Evolutionary conservation across 257 asterid species (phyloP).

Genomic region (Haberlea rhodopensis): DNA sequence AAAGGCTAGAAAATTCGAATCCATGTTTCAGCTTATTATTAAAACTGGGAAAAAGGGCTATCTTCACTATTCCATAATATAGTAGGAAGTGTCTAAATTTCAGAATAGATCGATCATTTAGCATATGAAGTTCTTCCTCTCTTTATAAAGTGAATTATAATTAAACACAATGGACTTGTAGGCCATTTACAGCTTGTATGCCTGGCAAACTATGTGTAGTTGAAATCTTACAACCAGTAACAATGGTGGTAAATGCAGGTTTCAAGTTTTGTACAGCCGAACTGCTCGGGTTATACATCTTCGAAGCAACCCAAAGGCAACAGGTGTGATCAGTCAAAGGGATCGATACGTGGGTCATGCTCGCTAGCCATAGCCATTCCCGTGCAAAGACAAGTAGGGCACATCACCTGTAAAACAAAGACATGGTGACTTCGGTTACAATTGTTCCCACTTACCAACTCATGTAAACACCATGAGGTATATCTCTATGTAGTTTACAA

Average conservation of each 20-base stretch:
- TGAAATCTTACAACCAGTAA: neutral
- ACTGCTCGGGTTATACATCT: neutral
- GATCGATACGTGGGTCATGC: conserved; percentile 91
- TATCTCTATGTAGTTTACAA: neutral
- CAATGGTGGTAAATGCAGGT: neutral
- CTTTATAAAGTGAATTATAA: neutral
- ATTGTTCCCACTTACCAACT: neutral
- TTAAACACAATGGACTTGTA: too few relatives aligned
- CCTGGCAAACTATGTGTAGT: neutral
- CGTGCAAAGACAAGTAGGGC: conserved; percentile 96
- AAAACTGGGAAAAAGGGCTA: too few relatives aligned
- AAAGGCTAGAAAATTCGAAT: too few relatives aligned
- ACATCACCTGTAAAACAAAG: conserved; percentile 69
- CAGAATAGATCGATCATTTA: neutral
- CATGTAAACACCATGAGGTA: neutral
- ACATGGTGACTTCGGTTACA: neutral
- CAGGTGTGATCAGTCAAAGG: conserved; percentile 50
- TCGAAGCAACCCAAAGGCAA: neutral
- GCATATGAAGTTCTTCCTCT: neutral
- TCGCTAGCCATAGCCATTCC: conserved; percentile 99
- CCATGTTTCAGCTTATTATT: too few relatives aligned
- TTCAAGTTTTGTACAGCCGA: neutral
- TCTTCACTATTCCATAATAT: too few relatives aligned
- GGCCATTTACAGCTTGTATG: too few relatives aligned
- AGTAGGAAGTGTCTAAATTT: too few relatives aligned